Conservation (phyloP, 2,329 filamentous ascomycete species). For the Neurospora sp. region DNA sequence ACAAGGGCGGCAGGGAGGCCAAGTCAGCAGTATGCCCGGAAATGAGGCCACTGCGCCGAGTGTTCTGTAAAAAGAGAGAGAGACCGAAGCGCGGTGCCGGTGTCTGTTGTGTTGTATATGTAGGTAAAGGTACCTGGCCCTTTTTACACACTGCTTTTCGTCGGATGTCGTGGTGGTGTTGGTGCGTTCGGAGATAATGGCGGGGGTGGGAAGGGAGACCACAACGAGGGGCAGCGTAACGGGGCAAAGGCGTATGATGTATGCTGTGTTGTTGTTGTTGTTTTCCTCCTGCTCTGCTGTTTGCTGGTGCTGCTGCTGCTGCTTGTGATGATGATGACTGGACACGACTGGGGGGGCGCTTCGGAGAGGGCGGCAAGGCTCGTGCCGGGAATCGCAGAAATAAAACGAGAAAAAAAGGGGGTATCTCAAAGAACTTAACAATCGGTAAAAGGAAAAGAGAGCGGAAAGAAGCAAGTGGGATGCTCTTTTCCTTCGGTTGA, state of each 20-base stretch:
- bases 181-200: background rate
- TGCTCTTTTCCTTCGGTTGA: background rate
- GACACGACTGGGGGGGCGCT: constrained; percentile 5
- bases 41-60: background rate
- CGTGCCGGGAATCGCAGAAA: constrained; percentile 21
- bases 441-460: constrained; percentile 12
- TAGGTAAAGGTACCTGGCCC: background rate
- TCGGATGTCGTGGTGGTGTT: background rate
- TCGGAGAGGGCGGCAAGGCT: constrained; percentile 9
- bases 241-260: background rate
- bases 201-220: background rate
- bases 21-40: background rate
- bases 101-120: background rate
- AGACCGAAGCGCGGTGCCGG: background rate
- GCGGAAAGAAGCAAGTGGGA: constrained; percentile 8
- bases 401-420: constrained; percentile 37
- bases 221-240: constrained; percentile 1
- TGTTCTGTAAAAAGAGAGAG: background rate
- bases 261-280: background rate
- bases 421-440: constrained; percentile 22
- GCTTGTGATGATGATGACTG: background rate
- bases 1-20: constrained; percentile 1
- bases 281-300: background rate
- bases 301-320: background rate
- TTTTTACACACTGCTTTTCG: background rate